Percentiles rank a stretch among this genome's conserved stretches.
phyloP scores from a whole-genome alignment of 495 filamentous ascomycete species.

The Penicillium psychrofluorescens region DNA sequence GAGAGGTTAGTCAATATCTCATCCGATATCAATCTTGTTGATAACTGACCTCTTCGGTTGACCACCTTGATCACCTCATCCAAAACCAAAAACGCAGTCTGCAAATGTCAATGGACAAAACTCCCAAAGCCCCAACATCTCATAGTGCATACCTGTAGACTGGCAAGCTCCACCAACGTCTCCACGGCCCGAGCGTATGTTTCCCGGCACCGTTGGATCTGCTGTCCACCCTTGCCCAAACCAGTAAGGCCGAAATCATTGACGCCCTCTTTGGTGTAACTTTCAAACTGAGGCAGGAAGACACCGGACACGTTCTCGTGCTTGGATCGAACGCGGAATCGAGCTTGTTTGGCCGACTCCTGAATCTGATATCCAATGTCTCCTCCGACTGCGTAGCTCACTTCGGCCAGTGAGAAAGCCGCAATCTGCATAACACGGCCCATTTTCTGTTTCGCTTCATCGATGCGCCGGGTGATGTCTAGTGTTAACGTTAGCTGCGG shows the following conservation, averaged over 20 bases:
- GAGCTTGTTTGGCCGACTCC: constrained; percentile 85
- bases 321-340: constrained; percentile 85
- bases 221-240: constrained; percentile 93
- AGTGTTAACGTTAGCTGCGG: constrained; percentile 17
- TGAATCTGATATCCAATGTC: constrained; percentile 96
- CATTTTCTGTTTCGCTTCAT: constrained; percentile 99
- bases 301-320: constrained; percentile 99
- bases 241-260: constrained; percentile 97
- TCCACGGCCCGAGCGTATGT: constrained; percentile 97
- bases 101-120: constrained; percentile 4
- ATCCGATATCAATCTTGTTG: not conserved
- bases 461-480: constrained; percentile 96
- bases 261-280: constrained; percentile 68
- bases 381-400: constrained; percentile 93
- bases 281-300: constrained; percentile 87
- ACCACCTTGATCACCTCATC: constrained; percentile 99
- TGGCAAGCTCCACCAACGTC: constrained; percentile 92
- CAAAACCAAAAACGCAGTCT: constrained; percentile 95
- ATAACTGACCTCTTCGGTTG: constrained; percentile 72
- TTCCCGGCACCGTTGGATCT: constrained; percentile 90
- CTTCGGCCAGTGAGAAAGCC: constrained; percentile 94
- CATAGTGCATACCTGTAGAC: constrained; percentile 62
- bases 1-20: constrained; percentile 15
- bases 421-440: constrained; percentile 98
- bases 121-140: no score